Base-by-base conservation (phyloP, 2,329 filamentous ascomycete genomes). In the Rhinocladiella mackenziei region DNA sequence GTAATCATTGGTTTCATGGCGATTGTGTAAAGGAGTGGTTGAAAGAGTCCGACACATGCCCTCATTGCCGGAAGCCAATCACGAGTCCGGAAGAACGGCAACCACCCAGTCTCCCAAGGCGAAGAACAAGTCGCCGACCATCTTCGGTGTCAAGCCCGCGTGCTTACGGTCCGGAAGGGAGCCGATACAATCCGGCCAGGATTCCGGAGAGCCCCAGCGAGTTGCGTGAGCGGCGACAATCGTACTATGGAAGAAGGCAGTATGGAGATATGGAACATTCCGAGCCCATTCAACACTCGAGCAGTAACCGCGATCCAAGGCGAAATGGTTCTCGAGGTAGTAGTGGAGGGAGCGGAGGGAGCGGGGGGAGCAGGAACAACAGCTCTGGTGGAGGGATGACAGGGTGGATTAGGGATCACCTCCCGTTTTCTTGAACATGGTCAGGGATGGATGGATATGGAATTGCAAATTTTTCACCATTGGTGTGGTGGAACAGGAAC, bases 1-100 rank as follows among this genome's bases (percentile, higher is more conserved):
- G 92, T 67, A 84, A 80, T 47, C 92, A 98, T 61, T 95, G 88
- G 87, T 97, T 95, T 63, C 91, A 96, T 60, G 82, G 83, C 45
- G 72, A 78, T 18, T 97, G 91, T 58, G 85, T 92, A 23, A 75
- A 80, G 17, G 73, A 85, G 37, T 97, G 91, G 91, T 69, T 97
- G 39, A 79, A 77, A 57, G 86, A 94, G 65, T 89, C 96, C 65
- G 89, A 96, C 58, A 95, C 89, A 0, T 97, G 91, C 58, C 91
- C 91, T 3, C 70, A 73, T 49, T 73, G 70, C 42, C 64, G 70
- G 29, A 63, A 64, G 32, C 58, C 63, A 20, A 69, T 71, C 22
- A 56, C 51, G 57, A 42, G 41, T 48, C 29, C 46, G 43, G 45
- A 43, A 13, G 40, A 51, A 13, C 22, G 20, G 14, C 45, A 20